These are phyloP conservation scores for Rhodotorula sp. DNA, from an alignment of 1,284 basidiomycete genomes.

Conservation along the genomic window DNA sequence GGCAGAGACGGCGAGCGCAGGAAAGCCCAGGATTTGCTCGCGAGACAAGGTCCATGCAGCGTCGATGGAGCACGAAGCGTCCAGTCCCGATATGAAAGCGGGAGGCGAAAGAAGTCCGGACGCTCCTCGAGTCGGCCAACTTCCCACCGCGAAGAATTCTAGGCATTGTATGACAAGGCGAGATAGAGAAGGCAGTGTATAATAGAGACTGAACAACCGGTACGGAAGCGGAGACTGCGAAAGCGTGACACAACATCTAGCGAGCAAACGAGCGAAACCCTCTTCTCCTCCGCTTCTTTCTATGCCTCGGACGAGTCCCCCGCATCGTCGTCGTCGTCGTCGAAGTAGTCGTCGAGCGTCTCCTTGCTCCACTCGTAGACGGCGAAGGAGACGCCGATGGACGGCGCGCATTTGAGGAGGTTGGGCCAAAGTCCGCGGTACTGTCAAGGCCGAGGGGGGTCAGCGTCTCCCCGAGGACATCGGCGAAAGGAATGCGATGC, in stretches of 20 bases:
- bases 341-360: conserved; percentile 9
- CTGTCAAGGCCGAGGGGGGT: background rate
- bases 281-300: background rate
- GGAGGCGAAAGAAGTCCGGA: no score
- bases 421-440: conserved; percentile 21
- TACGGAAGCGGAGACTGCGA: no score
- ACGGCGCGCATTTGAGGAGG: conserved; percentile 24
- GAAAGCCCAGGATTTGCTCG: background rate
- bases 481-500: background rate
- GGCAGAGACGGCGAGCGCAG: background rate
- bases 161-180: no score
- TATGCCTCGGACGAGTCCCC: no score
- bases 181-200: no score
- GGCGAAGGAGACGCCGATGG: conserved; percentile 8
- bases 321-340: no score
- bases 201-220: no score
- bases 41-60: background rate
- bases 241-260: background rate
- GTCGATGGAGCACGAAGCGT: no score
- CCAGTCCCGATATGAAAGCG: no score
- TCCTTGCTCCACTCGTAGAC: conserved; percentile 21
- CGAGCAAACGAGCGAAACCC: background rate
- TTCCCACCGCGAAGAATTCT: no score
- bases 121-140: no score
- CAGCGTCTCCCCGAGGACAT: background rate